Base-by-base conservation (phyloP, 2,329 filamentous ascomycete genomes). In the Chrysoporthe austroafricana region DNA sequence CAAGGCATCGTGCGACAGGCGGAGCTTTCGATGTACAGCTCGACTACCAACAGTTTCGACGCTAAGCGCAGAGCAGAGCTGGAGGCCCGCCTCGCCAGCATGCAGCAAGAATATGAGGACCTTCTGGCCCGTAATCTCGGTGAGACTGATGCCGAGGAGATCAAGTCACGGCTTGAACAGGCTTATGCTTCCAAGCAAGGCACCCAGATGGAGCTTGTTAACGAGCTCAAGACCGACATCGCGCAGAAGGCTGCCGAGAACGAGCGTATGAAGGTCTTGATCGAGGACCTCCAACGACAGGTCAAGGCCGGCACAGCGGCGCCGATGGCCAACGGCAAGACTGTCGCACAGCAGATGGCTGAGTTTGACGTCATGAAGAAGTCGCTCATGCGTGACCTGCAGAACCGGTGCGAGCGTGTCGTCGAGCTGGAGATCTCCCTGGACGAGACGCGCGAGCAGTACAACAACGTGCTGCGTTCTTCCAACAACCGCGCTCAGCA, bases 321-420 rank as follows among this genome's bases (percentile, higher is more conserved):
- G 39, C 85, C 90, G 36, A 93, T 90, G 76, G 82, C 88, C 66
- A 93, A 92, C 74, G 91, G 91, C 85, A 97, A 97, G 86, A 96
- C 93, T 14, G 88, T 98, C 57, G 94, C 97, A 78, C 95, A 99
- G 82, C 96, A 98, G 82, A 97, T 99, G 79, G 93, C 95, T 68
- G 96, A 99, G 78, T 99, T 99, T 74, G 96, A 99, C 79, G 92
- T 93, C 69, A 99, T 99, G 94, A 99, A 99, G 89, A 99, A 99
- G 88, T 97, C 92, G 72, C 85, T 99, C 73, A 99, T 99, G 96
- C 92, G 96, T 67, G 96, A 99, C 80, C 84, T 99, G 72, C 96
- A 99, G 81, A 98, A 99, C 84, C 91, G 96, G 70, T 99, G 96
- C 80, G 96, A 99, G 83, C 91, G 96, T 72, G 94, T 99, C 44